Evolutionary conservation across 257 asterid species (phyloP).

Genomic region (Scutellaria baicalensis): DNA sequence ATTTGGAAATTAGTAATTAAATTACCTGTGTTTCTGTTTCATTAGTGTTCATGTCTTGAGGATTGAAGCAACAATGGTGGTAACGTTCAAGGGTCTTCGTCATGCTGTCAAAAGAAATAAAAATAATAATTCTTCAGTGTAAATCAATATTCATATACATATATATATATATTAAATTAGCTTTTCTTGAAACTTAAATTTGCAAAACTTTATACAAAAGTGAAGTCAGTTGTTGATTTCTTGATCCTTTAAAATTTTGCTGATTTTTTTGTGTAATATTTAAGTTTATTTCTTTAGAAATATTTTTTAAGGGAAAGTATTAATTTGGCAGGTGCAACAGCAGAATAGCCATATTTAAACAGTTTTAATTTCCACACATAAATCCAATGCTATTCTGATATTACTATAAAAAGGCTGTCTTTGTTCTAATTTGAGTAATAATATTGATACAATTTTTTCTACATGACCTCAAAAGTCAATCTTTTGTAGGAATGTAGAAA

Average conservation of each 20-base stretch:
- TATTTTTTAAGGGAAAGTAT: background rate
- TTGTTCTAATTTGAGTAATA: background rate
- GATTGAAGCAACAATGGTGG: slow-evolving; percentile 64
- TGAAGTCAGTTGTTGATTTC: background rate
- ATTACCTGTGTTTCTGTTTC: slow-evolving; percentile 73
- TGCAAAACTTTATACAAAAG: background rate
- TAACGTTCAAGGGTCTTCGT: slow-evolving; percentile 70
- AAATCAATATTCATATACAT: background rate
- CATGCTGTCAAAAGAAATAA: slow-evolving; percentile 25
- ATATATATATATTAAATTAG: background rate
- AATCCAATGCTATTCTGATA: background rate
- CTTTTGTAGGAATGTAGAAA: slow-evolving; percentile 1
- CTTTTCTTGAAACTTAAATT: background rate
- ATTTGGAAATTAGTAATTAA: background rate
- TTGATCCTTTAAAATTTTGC: background rate
- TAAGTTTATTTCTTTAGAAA: background rate
- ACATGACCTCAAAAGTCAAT: slow-evolving; percentile 8
- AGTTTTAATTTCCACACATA: background rate
- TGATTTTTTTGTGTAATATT: background rate
- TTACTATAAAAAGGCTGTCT: background rate
- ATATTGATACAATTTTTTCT: background rate
- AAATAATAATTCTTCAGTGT: background rate
- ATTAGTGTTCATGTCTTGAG: slow-evolving; percentile 39
- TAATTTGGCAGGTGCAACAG: background rate
- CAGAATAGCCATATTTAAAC: background rate